These are phyloP conservation scores for Tolypocladium amazonense DNA, from an alignment of 2,329 filamentous ascomycete genomes.

Conservation along the genomic window DNA sequence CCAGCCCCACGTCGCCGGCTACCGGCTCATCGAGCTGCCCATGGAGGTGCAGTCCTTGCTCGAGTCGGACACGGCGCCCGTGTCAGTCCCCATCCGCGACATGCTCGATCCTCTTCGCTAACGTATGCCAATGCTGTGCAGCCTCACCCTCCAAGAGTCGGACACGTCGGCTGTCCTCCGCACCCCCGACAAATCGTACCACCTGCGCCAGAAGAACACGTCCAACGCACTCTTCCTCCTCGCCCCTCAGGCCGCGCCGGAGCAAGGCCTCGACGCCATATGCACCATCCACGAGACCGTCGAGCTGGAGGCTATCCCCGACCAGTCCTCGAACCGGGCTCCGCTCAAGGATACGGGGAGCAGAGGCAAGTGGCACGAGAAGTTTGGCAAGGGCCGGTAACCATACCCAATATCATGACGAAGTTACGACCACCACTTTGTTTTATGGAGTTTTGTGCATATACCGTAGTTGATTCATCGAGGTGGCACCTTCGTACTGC, in stretches of 20 bases:
- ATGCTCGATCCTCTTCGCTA: neutral
- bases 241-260: constrained; percentile 15
- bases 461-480: neutral
- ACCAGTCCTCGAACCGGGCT: constrained; percentile 17
- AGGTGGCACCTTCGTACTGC: neutral
- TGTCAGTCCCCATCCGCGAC: constrained; percentile 27
- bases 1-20: constrained; percentile 35
- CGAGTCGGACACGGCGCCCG: constrained; percentile 40
- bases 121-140: constrained; percentile 11
- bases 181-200: constrained; percentile 41
- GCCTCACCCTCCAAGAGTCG: constrained; percentile 38
- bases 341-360: constrained; percentile 17
- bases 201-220: constrained; percentile 55
- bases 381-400: constrained; percentile 36
- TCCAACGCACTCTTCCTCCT: constrained; percentile 55
- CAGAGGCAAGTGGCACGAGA: constrained; percentile 51
- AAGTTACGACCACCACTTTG: neutral
- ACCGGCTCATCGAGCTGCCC: constrained; percentile 53
- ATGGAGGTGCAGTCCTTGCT: constrained; percentile 45
- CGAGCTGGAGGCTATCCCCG: constrained; percentile 40
- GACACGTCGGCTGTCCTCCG: constrained; percentile 39
- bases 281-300: constrained; percentile 52
- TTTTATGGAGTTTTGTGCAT: neutral
- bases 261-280: constrained; percentile 33
- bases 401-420: neutral